Percentiles rank a stretch among this genome's conserved stretches.
Evolutionary conservation across 768 basidiomycete species (phyloP).

Genomic region (Russula dissimulans): DNA sequence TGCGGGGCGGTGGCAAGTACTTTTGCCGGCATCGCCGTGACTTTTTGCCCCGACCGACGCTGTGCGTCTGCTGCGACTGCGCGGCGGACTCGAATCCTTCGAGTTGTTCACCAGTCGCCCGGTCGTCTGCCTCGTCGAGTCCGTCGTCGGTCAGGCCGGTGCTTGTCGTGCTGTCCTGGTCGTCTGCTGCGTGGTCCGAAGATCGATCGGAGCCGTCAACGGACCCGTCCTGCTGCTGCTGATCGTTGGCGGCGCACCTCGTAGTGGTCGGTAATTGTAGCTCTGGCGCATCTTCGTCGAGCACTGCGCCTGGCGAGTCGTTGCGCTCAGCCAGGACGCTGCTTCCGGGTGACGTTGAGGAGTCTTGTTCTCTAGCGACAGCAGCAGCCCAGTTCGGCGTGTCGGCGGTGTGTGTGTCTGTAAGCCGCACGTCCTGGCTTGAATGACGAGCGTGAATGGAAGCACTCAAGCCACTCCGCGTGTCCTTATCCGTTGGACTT

Average conservation of each 20-base stretch:
- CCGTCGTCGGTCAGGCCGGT: neutral
- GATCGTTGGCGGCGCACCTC: conserved; percentile 9
- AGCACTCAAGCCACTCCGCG: neutral
- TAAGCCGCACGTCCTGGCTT: neutral
- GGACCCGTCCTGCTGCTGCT: neutral
- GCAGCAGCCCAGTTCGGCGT: conserved; percentile 15
- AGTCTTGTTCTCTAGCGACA: neutral
- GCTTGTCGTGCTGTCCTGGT: neutral
- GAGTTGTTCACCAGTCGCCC: neutral
- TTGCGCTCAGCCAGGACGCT: neutral
- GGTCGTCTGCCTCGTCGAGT: neutral
- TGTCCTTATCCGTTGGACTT: neutral
- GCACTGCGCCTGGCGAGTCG: neutral
- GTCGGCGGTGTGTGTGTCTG: neutral
- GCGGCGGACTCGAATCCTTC: neutral
- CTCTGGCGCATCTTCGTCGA: neutral
- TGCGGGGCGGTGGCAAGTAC: conserved; percentile 11
- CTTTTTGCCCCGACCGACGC: neutral
- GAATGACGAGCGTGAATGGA: neutral
- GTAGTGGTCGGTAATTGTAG: neutral
- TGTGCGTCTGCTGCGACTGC: neutral
- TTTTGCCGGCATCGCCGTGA: conserved; percentile 4
- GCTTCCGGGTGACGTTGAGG: neutral
- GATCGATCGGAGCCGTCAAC: conserved; percentile 8
- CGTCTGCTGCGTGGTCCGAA: conserved; percentile 3